A percentile compares a stretch with the other conserved stretches of the same genome.
These are phyloP conservation scores for Potentilla sterilis DNA, from an alignment of 306 rosid species.

Conservation along the genomic window DNA sequence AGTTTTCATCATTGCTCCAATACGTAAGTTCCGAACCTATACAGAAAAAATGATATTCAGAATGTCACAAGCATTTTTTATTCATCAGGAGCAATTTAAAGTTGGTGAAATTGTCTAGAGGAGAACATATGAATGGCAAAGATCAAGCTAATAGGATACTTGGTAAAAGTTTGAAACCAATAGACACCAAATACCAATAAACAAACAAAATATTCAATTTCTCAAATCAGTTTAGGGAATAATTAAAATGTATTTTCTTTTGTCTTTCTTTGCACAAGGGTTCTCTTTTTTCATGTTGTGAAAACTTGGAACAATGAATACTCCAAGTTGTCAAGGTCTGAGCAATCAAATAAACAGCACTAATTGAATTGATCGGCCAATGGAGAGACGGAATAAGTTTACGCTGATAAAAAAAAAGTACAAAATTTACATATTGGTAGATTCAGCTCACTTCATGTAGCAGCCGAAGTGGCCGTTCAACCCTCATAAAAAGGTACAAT, in stretches of 20 bases:
- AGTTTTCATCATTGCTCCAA: constrained; percentile 91
- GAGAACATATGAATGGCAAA: neutral
- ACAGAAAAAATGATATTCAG: constrained; percentile 22
- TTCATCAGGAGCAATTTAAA: neutral
- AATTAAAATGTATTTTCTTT: neutral
- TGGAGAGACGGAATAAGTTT: neutral
- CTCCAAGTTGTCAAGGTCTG: neutral
- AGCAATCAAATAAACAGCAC: neutral
- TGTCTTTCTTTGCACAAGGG: neutral
- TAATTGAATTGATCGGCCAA: neutral
- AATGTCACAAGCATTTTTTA: neutral
- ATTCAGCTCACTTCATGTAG: neutral
- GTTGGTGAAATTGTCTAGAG: neutral
- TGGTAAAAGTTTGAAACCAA: neutral
- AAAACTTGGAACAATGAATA: neutral
- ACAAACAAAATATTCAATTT: neutral
- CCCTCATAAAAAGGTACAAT: neutral
- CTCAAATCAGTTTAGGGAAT: neutral
- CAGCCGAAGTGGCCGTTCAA: neutral
- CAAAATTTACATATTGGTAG: neutral
- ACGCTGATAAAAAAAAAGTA: no score
- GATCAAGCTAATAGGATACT: neutral
- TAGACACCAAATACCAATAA: neutral
- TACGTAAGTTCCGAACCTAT: constrained; percentile 79
- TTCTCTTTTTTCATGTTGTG: neutral